Evolutionary conservation across 2,329 filamentous ascomycete species (phyloP), one percentile per base, ranked within the genome.

Genomic region (Orbilia oligospora): DNA sequence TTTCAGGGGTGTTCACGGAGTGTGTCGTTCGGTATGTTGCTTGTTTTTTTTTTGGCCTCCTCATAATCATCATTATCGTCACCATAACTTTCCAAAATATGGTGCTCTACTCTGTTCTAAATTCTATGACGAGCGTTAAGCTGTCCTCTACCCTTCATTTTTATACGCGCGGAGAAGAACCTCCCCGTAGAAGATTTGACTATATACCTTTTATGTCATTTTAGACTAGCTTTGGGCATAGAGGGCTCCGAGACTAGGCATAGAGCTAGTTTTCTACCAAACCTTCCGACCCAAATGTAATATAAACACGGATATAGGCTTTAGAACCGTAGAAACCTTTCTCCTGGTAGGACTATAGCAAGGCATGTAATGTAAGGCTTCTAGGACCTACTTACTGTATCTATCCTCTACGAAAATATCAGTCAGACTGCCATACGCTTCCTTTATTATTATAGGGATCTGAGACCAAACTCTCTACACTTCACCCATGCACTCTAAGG

Each of bases 1-100:
- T 33, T 63, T 44, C 49, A 30, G 36, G 56, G 56, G 56, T 61
- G 56, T 61, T 61, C 0, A 44, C n/a, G 56, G 56, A 61, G 56
- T 61, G 56, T 44, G 8, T 44, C 18, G 36, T 41, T 61, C 6
- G 24, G 30, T 36, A 58, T 22, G 20, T 24, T 51, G 48, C 22
- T 22, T 24, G 18, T 51, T 20, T 51, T 24, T 51, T 24, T 51
- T 24, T 51, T 51, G 12, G 48, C 48, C 18, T 51, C 48, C 14
- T 24, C 2, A 51, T 20, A 5, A 20, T 20, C 44, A n/a, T 46
- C 44, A 46, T 46, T 6, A 46, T 46, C 44, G 20, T 46, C 44
- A 18, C 20, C 44, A 41, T 48, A n/a, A n/a, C n/a, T n/a, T n/a
- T n/a, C 22, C 22, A 4, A 22, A 6, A 48, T 48, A 48, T 48